Evolutionary conservation across 305 asterid genomes (phyloP).

Genomic region (Rubia peregrina): DNA sequence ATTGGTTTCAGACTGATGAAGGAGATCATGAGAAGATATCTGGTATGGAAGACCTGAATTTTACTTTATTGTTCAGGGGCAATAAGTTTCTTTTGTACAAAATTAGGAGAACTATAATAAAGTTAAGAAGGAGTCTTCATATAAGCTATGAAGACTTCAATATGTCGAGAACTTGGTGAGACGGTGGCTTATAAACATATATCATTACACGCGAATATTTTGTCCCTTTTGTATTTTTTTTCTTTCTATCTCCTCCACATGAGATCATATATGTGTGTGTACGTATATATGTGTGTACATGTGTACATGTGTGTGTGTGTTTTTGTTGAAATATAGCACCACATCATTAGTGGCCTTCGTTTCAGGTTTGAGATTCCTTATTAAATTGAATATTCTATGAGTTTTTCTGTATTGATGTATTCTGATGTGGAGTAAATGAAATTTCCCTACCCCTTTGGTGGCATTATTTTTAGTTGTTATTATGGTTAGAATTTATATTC

Average conservation of each 20-base stretch:
- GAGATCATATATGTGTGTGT: neutral
- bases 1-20: conserved; percentile 49
- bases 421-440: no score
- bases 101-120: neutral
- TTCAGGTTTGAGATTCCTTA: neutral
- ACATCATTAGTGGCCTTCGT: neutral
- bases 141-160: neutral
- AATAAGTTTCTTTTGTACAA: neutral
- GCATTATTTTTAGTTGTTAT: neutral
- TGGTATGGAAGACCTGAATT: conserved; percentile 31
- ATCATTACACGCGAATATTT: neutral
- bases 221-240: neutral
- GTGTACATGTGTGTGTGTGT: neutral
- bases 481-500: neutral
- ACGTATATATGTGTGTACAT: no score
- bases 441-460: neutral
- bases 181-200: neutral
- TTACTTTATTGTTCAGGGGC: conserved; percentile 21
- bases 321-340: neutral
- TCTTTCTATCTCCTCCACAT: neutral
- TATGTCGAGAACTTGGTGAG: neutral
- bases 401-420: neutral
- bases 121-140: neutral
- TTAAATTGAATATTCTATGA: neutral
- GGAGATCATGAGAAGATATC: conserved; percentile 33